Base-by-base conservation (phyloP, 2,329 filamentous ascomycete species). In the Bipolaris sorokiniana region DNA sequence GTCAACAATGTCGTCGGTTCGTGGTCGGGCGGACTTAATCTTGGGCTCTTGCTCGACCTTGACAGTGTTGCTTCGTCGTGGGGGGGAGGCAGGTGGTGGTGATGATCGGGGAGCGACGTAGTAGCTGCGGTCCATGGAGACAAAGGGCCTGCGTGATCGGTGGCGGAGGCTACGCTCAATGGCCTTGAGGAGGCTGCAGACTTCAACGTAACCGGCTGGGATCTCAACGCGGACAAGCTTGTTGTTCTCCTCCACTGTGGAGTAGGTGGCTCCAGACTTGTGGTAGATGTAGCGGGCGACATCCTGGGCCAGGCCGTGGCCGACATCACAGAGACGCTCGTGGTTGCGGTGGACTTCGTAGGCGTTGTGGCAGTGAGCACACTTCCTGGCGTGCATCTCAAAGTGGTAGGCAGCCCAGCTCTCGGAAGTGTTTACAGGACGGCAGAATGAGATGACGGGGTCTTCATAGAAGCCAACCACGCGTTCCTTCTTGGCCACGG, bases 341-440 rank as follows among this genome's bases (percentile, higher is more conserved):
- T 73, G 75, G 55, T 67, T 59, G 37, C 69, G 73, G 73, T 78
- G 74, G 54, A 78, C 77, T 33, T 78, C 71, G 59, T 79, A 78
- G 2, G 80, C 79, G 62, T 80, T 70, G 63, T 72, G 69, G 76
- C 81, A 83, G 56, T 74, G 70, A 42, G 62, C 67, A 69, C 81
- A 83, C 58, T 73, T 74, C 48, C 75, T 74, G 34, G 79, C 79
- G 69, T 83, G 81, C 56, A 69, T 73, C 64, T 82, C 80, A 56
- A 81, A 82, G 73, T 80, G 69, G 71, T 81, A 80, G 53, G 79
- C 67, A 1, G 77, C 76, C 79, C 79, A 81, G 59, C 74, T 76
- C 69, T 82, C 80, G 36, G 72, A 63, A 5, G 67, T 66, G 56
- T 74, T 77, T 36, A 78, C 67, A 26, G 78, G 77, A 46, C 80